Evolutionary conservation across 768 basidiomycete species (phyloP).

Genomic region (Ephemerocybe angulata): DNA sequence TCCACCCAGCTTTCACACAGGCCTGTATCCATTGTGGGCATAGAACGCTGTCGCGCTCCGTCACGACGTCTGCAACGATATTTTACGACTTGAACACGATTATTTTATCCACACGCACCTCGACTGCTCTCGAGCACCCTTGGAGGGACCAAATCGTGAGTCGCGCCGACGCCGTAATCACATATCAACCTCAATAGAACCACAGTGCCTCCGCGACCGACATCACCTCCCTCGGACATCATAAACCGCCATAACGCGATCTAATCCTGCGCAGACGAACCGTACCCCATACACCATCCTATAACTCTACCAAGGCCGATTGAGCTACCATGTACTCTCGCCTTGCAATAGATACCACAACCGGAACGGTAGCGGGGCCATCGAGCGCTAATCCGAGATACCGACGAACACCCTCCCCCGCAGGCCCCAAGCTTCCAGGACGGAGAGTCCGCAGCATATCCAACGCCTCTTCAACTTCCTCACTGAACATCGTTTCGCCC

Average conservation of each 20-base stretch:
- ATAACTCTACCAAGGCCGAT: slow-evolving; percentile 3
- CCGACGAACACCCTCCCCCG: slow-evolving; percentile 29
- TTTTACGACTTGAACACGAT: slow-evolving; percentile 1
- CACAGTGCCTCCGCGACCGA: neutral
- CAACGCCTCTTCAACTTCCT: slow-evolving; percentile 54
- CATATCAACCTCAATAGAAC: neutral
- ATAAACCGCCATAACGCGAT: neutral
- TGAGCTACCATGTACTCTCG: slow-evolving; percentile 39
- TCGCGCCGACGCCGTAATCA: neutral
- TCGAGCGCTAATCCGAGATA: slow-evolving; percentile 26
- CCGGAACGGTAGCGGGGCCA: slow-evolving; percentile 29
- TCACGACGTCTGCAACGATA: neutral
- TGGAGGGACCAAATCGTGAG: neutral
- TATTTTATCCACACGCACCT: neutral
- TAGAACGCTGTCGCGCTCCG: neutral
- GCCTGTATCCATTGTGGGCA: neutral
- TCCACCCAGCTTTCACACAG: slow-evolving; percentile 1
- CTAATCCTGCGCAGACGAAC: neutral
- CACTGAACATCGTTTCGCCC: slow-evolving; percentile 54
- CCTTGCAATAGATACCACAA: slow-evolving; percentile 49
- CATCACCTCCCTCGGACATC: neutral
- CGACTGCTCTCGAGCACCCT: neutral
- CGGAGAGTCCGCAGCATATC: slow-evolving; percentile 48
- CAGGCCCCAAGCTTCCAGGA: slow-evolving; percentile 27
- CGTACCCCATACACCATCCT: neutral